Percentiles rank a stretch among this genome's conserved stretches.
These are phyloP conservation scores for Alloteropsis semialata DNA, from an alignment of 176 grass and related monocot species.

Conservation along the genomic window DNA sequence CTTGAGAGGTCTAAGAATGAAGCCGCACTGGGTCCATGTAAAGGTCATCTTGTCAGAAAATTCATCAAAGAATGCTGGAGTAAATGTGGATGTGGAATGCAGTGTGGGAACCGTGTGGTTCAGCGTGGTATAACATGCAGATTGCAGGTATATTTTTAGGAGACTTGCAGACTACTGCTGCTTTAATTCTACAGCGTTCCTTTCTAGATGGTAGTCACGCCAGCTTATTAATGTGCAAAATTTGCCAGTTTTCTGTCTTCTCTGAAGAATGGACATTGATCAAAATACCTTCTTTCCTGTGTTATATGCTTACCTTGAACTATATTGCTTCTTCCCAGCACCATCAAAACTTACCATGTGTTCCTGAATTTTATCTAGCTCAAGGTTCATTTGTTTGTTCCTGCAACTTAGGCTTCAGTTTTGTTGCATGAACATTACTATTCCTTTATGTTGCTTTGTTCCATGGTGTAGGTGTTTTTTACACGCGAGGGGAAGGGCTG, in stretches of 20 bases:
- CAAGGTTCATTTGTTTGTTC: not conserved
- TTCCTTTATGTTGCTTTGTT: not conserved
- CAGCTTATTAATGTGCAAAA: not conserved
- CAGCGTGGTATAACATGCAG: conserved; percentile 59
- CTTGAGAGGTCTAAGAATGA: conserved; percentile 53
- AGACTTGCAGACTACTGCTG: not conserved
- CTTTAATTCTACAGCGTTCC: not conserved
- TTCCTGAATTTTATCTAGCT: not conserved
- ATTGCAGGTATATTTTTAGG: conserved; percentile 50
- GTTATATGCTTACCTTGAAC: not conserved
- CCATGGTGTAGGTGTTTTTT: conserved; percentile 58
- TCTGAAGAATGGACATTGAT: not conserved
- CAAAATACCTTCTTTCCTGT: not conserved
- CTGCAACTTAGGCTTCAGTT: not conserved
- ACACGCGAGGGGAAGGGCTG: conserved; percentile 70
- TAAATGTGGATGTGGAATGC: conserved; percentile 78
- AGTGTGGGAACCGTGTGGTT: conserved; percentile 71
- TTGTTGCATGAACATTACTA: conserved; percentile 1
- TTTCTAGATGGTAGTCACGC: conserved; percentile 5
- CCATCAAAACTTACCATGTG: not conserved
- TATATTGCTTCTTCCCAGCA: not conserved
- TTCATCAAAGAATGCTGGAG: conserved; percentile 92
- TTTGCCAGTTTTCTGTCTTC: not conserved
- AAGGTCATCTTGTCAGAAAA: conserved; percentile 67
- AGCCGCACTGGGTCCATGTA: conserved; percentile 42